Base-by-base conservation (phyloP, 805 yeast species). In the Osmozyma mogii region DNA sequence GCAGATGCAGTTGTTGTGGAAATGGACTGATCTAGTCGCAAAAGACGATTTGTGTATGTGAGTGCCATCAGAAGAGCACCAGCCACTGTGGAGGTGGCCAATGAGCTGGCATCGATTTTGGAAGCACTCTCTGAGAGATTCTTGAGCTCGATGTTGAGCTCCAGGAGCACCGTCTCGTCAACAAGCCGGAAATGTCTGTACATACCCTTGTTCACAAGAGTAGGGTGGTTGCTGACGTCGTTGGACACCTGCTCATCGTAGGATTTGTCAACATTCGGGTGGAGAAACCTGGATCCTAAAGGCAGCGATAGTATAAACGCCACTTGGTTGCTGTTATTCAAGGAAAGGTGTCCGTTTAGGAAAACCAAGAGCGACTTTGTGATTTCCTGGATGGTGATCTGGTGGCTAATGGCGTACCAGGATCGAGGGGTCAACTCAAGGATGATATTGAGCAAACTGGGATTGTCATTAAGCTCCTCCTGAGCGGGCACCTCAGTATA, bases 11-110 rank as follows among this genome's bases (percentile, higher is more conserved):
- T 58, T 6, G 70, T 63, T 17, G 68, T 63, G 16, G 58, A 45
- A 24, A 63, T 63, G n/a, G 61, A 50, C 37, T 54, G 68, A 39
- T 70, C 72, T 12, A 70, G 56, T 16, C 65, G 69, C 7, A 75
- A 65, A 47, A 73, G 57, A 32, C 85, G 69, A 53, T 87, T 84
- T 22, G 87, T 78, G 45, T 84, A 80, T 1, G 94, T 67, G 27
- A 92, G 62, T 4, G 95, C 92, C 50, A 81, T 65, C 23, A 94
- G 79, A 32, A 92, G 61, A 0, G 95, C 94, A 0, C 92, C 87
- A 0, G 92, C 66, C 5, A 84, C 43, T 13, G 58, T 46, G 10
- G 64, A 57, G 3, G 76, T 58, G 20, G 75, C 68, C n/a, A n/a
- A n/a, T n/a, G n/a, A n/a, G n/a, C n/a, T n/a, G n/a, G n/a, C n/a